These are phyloP conservation scores for Populus euphratica DNA, from an alignment of 345 rosid species.

Conservation along the genomic window DNA sequence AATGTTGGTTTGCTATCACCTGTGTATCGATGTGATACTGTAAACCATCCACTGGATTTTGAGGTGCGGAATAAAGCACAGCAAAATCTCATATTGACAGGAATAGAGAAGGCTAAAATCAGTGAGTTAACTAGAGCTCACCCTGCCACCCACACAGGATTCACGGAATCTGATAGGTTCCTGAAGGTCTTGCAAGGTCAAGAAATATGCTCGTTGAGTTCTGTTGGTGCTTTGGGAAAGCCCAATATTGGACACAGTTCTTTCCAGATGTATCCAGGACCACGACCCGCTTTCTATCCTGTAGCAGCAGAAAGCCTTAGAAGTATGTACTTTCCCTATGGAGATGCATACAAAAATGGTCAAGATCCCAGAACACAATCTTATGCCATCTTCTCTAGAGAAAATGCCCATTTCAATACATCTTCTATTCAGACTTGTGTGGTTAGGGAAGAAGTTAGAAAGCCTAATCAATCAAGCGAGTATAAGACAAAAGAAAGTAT, in stretches of 20 bases:
- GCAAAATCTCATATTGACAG: slow-evolving; percentile 45
- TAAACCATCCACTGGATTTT: slow-evolving; percentile 56
- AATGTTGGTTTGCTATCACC: slow-evolving; percentile 71
- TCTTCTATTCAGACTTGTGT: slow-evolving; percentile 27
- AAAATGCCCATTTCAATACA: slow-evolving; percentile 33
- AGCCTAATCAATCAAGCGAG: slow-evolving; percentile 34
- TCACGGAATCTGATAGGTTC: slow-evolving; percentile 58
- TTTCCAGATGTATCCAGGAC: slow-evolving; percentile 41
- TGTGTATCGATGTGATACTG: slow-evolving; percentile 52
- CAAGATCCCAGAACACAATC: slow-evolving; percentile 35
- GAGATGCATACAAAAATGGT: slow-evolving; percentile 27
- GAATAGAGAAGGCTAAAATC: slow-evolving; percentile 36
- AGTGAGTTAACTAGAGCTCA: slow-evolving; percentile 39
- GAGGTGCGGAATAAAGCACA: slow-evolving; percentile 50
- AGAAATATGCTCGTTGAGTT: slow-evolving; percentile 74
- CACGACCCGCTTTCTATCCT: slow-evolving; percentile 45
- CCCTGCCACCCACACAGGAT: slow-evolving; percentile 45
- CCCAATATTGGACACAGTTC: slow-evolving; percentile 45
- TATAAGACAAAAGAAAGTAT: slow-evolving; percentile 35
- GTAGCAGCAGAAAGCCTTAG: slow-evolving; percentile 49
- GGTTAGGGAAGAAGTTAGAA: slow-evolving; percentile 37
- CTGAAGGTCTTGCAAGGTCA: slow-evolving; percentile 99
- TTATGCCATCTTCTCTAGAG: slow-evolving; percentile 35
- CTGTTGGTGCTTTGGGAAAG: slow-evolving; percentile 41
- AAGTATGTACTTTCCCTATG: slow-evolving; percentile 45